Conservation (phyloP, 2,329 filamentous ascomycete genomes). For the Alternaria solani region DNA sequence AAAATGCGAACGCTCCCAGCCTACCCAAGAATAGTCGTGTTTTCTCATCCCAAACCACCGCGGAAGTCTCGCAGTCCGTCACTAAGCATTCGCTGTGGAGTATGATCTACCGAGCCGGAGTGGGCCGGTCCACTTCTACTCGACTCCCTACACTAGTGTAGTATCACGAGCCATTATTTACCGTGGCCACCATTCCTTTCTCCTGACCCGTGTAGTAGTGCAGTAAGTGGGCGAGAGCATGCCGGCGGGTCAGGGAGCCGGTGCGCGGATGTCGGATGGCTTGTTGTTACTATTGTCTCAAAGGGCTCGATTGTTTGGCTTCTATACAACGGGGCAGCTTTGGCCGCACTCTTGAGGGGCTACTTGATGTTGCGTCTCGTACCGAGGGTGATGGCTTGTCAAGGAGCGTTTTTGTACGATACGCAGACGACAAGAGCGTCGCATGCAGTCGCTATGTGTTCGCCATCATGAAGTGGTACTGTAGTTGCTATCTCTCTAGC, state of each 20-base stretch:
- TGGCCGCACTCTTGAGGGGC: neutral
- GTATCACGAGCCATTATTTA: neutral
- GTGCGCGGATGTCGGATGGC: neutral
- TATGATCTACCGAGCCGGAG: slow-evolving; percentile 1
- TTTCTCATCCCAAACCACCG: neutral
- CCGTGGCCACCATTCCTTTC: neutral
- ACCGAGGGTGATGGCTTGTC: neutral
- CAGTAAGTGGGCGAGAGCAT: neutral
- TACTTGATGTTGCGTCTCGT: neutral
- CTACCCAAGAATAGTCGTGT: too few relatives aligned
- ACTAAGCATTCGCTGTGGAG: neutral
- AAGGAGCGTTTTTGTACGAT: too few relatives aligned
- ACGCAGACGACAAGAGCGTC: too few relatives aligned
- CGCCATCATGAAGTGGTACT: too few relatives aligned
- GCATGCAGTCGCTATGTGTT: too few relatives aligned
- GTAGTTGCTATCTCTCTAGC: too few relatives aligned
- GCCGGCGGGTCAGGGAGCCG: neutral
- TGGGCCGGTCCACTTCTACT: neutral
- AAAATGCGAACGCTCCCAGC: slow-evolving; percentile 35
- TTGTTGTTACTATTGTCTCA: neutral
- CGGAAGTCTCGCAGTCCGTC: neutral
- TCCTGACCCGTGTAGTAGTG: neutral
- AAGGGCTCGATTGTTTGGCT: neutral
- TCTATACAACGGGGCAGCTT: neutral
- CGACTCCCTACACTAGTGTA: neutral